Evolutionary conservation across 768 basidiomycete species (phyloP), one percentile per base, ranked within the genome.

Genomic region (Tubosaeta brunneosetosa): DNA sequence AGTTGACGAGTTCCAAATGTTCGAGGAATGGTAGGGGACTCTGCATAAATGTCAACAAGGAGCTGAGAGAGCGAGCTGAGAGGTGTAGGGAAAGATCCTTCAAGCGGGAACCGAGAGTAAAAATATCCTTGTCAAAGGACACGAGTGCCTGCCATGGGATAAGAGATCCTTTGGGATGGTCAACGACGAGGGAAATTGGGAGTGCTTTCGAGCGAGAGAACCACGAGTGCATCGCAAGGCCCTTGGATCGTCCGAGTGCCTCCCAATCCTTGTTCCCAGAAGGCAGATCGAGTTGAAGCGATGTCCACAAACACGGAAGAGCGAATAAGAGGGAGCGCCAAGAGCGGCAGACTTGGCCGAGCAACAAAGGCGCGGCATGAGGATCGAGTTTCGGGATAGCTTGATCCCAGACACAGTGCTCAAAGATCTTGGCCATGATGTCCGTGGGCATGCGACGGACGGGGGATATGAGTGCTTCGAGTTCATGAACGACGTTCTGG

Each of bases 391-490:
- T 57, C 4, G 49, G 57, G 13, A 9, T 38, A 14, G 37, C 43
- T 10, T 58, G 45, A 26, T 60, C 64, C 8, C 10, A 50, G 7
- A 60, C 26, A 26, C 55, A 70, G 25, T 57, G 56, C 32, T 66
- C 64, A 38, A 67, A 67, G 27, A 67, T 14, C 8, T 50, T 64
- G 14, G 52, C 50, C 52, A 67, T 66, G 55, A 70, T 57, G 50
- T 67, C 66, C 11, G 57, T 66, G 45, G 66, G 66, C 55, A 70
- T 57, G 49, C 66, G 68, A 31, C 68, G 68, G 6, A 66, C 50
- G 48, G 66, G 68, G 10, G 66, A 66, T 13, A 59, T 11, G 22
- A 67, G 61, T 0, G 68, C 66, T 26, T 66, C 55, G 43, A 67
- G 60, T 44, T 67, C 59, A 1, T 53, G 55, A 13, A 66, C 53